Evolutionary conservation across 257 asterid species (phyloP).

Genomic region (Forsythia suspensa): DNA sequence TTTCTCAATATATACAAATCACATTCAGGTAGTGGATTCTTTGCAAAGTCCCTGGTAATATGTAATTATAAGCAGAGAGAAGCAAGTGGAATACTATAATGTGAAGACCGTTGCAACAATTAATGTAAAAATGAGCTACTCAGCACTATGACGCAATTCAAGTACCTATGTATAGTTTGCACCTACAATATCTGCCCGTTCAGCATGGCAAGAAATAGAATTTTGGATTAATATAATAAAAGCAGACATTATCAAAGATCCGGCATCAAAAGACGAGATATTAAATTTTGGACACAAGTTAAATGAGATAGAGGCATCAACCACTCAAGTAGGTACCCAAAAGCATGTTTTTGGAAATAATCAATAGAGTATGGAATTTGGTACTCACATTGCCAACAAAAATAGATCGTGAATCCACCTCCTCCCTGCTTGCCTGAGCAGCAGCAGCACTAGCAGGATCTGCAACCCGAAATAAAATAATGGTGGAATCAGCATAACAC

Average conservation of each 20-base stretch:
- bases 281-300: background rate
- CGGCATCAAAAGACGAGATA: background rate
- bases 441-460: conserved; percentile 85
- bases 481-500: background rate
- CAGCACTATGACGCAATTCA: background rate
- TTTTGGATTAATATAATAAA: background rate
- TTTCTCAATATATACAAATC: background rate
- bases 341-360: background rate
- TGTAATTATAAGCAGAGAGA: background rate
- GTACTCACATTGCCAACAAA: conserved; percentile 93
- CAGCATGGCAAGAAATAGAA: background rate
- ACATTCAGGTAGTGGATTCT: background rate
- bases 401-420: conserved; percentile 81
- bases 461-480: conserved; percentile 21
- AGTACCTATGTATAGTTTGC: background rate
- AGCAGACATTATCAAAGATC: background rate
- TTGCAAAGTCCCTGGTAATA: background rate
- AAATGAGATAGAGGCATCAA: conserved; percentile 5
- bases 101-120: conserved; percentile 5
- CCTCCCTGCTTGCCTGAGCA: conserved; percentile 82
- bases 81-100: background rate
- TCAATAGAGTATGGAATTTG: background rate
- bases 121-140: background rate
- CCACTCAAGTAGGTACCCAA: conserved; percentile 2
- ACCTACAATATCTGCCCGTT: background rate